These are phyloP conservation scores for Dinochytrium kinnereticum DNA, from an alignment of 371 early-diverging fungal genomes.

Conservation along the genomic window DNA sequence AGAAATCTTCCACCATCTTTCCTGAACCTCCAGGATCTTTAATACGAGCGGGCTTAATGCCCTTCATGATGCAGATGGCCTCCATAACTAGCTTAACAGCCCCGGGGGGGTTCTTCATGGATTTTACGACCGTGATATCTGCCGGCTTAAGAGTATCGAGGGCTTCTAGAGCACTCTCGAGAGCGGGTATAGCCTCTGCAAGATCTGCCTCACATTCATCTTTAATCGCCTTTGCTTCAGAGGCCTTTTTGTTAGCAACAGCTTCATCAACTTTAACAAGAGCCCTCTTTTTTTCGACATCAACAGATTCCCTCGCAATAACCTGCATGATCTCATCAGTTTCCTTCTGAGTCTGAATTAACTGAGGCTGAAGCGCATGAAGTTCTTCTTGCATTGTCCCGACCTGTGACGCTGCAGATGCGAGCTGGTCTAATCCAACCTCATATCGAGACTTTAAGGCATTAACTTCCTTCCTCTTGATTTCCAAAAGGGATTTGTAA, in stretches of 20 bases:
- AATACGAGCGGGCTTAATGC: slow-evolving; percentile 58
- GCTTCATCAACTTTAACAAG: slow-evolving; percentile 60
- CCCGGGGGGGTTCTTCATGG: slow-evolving; percentile 67
- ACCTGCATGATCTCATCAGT: slow-evolving; percentile 59
- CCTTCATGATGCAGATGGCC: slow-evolving; percentile 63
- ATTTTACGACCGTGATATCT: slow-evolving; percentile 64
- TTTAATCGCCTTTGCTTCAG: slow-evolving; percentile 61
- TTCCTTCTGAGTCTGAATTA: slow-evolving; percentile 58
- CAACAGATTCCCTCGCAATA: slow-evolving; percentile 55
- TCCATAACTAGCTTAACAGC: slow-evolving; percentile 67
- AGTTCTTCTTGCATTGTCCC: slow-evolving; percentile 60
- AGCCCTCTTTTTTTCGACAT: slow-evolving; percentile 59
- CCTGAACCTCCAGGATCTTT: slow-evolving; percentile 61
- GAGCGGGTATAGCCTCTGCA: slow-evolving; percentile 58
- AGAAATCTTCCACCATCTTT: slow-evolving; percentile 64
- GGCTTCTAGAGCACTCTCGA: slow-evolving; percentile 60
- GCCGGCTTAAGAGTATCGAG: slow-evolving; percentile 61
- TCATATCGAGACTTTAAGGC: slow-evolving; percentile 55
- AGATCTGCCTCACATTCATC: slow-evolving; percentile 64
- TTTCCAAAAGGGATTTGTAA: slow-evolving; percentile 55
- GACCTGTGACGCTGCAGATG: slow-evolving; percentile 57
- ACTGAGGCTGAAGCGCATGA: slow-evolving; percentile 58
- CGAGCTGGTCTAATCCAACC: slow-evolving; percentile 60
- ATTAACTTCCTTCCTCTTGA: slow-evolving; percentile 55
- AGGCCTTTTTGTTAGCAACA: slow-evolving; percentile 59